Conservation (phyloP, 192 early-diverging fungal genomes). For the Coemansia sp. region DNA sequence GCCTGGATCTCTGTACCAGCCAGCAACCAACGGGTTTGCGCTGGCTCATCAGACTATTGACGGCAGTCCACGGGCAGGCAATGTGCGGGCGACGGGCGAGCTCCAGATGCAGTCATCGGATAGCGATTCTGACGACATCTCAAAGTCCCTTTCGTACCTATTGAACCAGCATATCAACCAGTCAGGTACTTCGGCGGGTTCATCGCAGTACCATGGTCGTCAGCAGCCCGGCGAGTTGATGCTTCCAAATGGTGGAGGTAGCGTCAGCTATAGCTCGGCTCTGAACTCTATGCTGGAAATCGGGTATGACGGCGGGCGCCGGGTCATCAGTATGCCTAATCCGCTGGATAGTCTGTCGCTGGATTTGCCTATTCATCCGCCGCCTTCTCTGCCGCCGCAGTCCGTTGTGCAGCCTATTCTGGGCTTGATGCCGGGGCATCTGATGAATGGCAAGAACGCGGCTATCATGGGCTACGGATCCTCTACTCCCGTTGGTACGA, state of each 20-base stretch:
- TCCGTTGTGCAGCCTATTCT: conserved; percentile 15
- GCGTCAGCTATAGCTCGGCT: conserved; percentile 1
- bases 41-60: not conserved
- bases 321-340: conserved; percentile 52
- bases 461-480: not conserved
- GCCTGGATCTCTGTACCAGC: conserved; percentile 1
- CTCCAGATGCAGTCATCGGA: conserved; percentile 14
- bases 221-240: not conserved
- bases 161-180: conserved; percentile 33
- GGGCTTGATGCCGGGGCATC: not conserved
- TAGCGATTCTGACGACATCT: conserved; percentile 43
- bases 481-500: not conserved
- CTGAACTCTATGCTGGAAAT: conserved; percentile 36
- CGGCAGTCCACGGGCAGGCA: not conserved
- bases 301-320: conserved; percentile 34
- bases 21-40: not conserved
- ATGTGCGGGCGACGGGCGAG: not conserved
- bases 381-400: conserved; percentile 12
- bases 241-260: not conserved
- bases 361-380: conserved; percentile 42
- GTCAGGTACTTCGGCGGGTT: not conserved
- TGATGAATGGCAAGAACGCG: not conserved
- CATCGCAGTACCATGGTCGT: not conserved
- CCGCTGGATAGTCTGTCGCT: conserved; percentile 47
- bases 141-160: conserved; percentile 35